Evolutionary conservation across 2,329 filamentous ascomycete genomes (phyloP).

Genomic region (Hymenoscyphus repandus): DNA sequence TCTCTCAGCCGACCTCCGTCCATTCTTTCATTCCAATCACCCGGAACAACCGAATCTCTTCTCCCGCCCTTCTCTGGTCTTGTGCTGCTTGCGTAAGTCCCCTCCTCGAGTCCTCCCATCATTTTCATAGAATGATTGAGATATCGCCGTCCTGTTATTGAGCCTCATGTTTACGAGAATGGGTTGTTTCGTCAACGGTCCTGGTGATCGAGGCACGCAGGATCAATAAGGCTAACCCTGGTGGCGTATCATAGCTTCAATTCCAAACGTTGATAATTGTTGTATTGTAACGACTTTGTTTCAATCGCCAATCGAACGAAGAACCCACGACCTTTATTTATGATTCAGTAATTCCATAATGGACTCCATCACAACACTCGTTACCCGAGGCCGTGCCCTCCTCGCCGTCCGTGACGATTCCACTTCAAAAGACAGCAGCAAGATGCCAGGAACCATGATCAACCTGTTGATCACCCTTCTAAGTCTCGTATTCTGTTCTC

Average conservation of each 20-base stretch:
- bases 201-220: not conserved
- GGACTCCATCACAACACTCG: constrained; percentile 25
- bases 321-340: constrained; percentile 3
- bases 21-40: constrained; percentile 27
- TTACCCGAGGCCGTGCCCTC: constrained; percentile 33
- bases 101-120: constrained; percentile 6
- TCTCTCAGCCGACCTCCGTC: constrained; percentile 39
- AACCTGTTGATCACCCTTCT: constrained; percentile 77
- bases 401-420: constrained; percentile 46
- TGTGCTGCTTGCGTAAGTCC: constrained; percentile 16
- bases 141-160: not conserved
- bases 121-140: not conserved
- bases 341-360: constrained; percentile 15
- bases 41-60: not conserved
- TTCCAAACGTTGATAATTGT: not conserved
- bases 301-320: not conserved
- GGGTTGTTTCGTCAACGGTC: not conserved
- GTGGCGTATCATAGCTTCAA: not conserved
- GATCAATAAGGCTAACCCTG: not conserved
- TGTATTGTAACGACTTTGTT: constrained; percentile 1
- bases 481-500: constrained; percentile 67
- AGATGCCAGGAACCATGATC: constrained; percentile 57
- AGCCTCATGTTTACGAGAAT: not conserved
- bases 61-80: constrained; percentile 4
- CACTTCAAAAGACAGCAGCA: constrained; percentile 30